phyloP scores from a whole-genome alignment of 176 grass and related monocot species.

The Eragrostis nindensis region DNA sequence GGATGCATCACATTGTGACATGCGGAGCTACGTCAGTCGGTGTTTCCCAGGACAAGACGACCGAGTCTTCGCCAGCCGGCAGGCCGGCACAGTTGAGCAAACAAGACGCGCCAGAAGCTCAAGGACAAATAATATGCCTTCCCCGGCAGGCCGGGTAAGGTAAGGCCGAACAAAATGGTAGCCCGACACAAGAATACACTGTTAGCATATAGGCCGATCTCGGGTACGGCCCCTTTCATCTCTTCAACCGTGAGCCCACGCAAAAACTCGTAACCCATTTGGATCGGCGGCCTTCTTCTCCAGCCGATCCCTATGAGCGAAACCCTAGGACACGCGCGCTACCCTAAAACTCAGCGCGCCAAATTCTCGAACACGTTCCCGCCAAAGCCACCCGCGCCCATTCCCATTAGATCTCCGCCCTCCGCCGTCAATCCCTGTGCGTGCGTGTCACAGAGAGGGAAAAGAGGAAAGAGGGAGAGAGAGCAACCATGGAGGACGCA shows the following conservation, averaged over 20 bases:
- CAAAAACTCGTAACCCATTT: not conserved
- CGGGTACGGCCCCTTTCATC: not conserved
- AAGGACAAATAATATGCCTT: not conserved
- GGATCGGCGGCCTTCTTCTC: not conserved
- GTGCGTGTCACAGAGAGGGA: not conserved
- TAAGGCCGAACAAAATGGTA: not conserved
- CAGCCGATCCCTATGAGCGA: not conserved
- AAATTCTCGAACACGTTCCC: slow-evolving; percentile 56
- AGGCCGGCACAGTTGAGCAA: too few species aligned
- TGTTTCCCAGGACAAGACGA: not conserved
- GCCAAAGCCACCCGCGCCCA: slow-evolving; percentile 36
- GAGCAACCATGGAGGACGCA: slow-evolving; percentile 46
- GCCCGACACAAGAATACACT: not conserved
- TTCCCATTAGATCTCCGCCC: slow-evolving; percentile 19
- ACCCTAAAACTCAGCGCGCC: slow-evolving; percentile 46
- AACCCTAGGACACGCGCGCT: slow-evolving; percentile 40
- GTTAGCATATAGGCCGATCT: not conserved
- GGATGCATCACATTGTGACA: not conserved
- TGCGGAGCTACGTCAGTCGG: not conserved
- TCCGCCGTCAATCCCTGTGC: not conserved
- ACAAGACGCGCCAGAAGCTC: not conserved
- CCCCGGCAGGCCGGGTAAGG: not conserved
- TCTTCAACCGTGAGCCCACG: not conserved
- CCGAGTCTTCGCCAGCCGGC: not conserved
- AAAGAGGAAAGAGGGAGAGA: not conserved